Base-by-base conservation (phyloP, 129 eudicot genomes). In the Heracleum sosnowskyi region DNA sequence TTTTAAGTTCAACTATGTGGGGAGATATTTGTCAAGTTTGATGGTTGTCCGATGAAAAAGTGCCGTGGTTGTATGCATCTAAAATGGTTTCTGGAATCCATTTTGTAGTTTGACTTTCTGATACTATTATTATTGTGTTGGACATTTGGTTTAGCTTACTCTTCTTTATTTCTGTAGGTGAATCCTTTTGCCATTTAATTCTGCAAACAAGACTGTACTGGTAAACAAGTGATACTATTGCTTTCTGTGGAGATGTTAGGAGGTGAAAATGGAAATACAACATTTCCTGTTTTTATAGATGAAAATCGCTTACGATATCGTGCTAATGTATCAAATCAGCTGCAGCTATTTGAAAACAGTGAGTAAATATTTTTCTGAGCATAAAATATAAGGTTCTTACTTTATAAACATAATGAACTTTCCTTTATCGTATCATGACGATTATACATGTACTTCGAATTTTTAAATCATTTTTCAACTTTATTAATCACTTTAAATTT, bases 331-430 rank as follows among this genome's bases (percentile, higher is more conserved):
- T 78, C 97, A 71, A 91, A 86, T 83, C 97, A 89, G 78, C 87
- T 87, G 68, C 93, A 91, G 84, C 78, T 94, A 36, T 91, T 90
- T 86, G 92, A 86, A 77, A 94, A 88, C 72, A 80, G 97, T 91
- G 78, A 86, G 97, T 77, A 42, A 2, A 12, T 26, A 7, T 7
- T 63, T 63, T 63, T 28, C 6, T 16, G 29, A 18, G 46, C 5
- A 7, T 1, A 35, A 53, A 31, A 62, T 47, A 26, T 2, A 10
- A 64, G 26, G 18, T 51, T 70, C 5, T 37, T 71, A n/a, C 5
- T 36, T 36, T 71, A 35, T 69, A 24, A 18, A 49, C 18, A 5
- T n/a, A 51, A 16, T 51, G 15, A 49, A n/a, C 11, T 44, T 16
- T 24, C 36, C 34, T 63, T 6, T 22, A 26, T 28, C 47, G 55